Base-by-base conservation (phyloP, 129 eudicot genomes). In the Apium graveolens region DNA sequence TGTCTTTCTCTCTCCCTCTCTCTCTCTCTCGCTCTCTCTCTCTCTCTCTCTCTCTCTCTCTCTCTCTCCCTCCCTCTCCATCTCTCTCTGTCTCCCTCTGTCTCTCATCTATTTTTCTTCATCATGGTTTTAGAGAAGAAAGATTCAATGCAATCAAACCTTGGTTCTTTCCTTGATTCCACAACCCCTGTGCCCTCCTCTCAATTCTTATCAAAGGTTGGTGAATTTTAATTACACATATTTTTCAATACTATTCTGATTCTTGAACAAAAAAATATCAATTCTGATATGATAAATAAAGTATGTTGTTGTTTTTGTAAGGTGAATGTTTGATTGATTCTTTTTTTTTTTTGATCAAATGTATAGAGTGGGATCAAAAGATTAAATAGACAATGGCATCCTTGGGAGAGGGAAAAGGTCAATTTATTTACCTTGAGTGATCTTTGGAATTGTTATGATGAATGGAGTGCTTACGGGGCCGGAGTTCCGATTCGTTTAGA, bases 391-490 rank as follows among this genome's bases (percentile, higher is more conserved):
- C 85, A 88, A 18, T 93, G 98, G 98, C 90, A 91, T 86, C 98
- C 98, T 44, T 93, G 93, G 91, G 98, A 89, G 35, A 86, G 87
- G 29, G 89, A 91, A 78, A 90, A 91, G 49, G 87, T 91, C 11
- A 93, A 93, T 76, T 93, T 79, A 66, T 89, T 91, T 71, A 87
- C 84, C 2, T 74, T 93, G 80, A 72, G 89, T 80, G 96, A 93
- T 86, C 86, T 93, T n/a, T 93, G 98, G 98, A 87, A 89, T 46
- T 85, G 90, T 79, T 93, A 86, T 75, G 98, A 87, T 82, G 98
- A 93, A 88, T 93, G 93, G 97, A 93, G 98, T 88, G 98, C 93
- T 46, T 93, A 91, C 65, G 98, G 98, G 34, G 97, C 96, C 34
- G 98, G 98, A 73, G 97, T 93, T 74, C 98, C 98, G 39, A 81